Evolutionary conservation across 768 basidiomycete genomes (phyloP).

Genomic region (Lanmaoa pseudosensibilis): DNA sequence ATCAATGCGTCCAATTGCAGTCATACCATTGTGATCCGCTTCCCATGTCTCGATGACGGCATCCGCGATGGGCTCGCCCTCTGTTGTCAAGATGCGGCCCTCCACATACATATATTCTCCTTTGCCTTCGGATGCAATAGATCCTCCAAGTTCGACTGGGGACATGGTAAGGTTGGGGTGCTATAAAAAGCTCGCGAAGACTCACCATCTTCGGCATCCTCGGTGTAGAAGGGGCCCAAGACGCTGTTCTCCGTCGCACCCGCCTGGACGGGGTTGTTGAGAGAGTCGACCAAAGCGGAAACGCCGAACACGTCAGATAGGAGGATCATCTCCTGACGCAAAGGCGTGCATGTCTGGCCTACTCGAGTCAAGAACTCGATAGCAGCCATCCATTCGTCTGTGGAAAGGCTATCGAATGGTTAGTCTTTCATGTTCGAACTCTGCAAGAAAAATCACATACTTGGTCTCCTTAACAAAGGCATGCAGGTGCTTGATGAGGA

Average conservation of each 20-base stretch:
- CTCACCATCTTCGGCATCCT: slow-evolving; percentile 72
- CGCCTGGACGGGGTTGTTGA: slow-evolving; percentile 66
- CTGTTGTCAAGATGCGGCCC: slow-evolving; percentile 58
- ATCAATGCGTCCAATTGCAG: slow-evolving; percentile 26
- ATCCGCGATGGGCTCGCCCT: slow-evolving; percentile 62
- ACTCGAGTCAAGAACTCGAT: slow-evolving; percentile 76
- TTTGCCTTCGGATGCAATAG: slow-evolving; percentile 86
- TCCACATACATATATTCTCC: slow-evolving; percentile 83
- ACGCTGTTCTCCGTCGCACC: slow-evolving; percentile 74
- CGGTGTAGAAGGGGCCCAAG: slow-evolving; percentile 81
- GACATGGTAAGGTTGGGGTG: not conserved
- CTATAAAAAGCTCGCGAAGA: not conserved
- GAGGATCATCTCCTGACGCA: slow-evolving; percentile 80
- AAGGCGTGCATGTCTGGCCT: slow-evolving; percentile 70
- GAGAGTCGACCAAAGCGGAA: slow-evolving; percentile 70
- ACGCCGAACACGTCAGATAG: slow-evolving; percentile 82
- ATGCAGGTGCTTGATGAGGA: slow-evolving; percentile 68
- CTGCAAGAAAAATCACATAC: slow-evolving; percentile 27
- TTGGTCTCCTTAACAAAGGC: slow-evolving; percentile 72
- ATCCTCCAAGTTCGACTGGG: slow-evolving; percentile 64
- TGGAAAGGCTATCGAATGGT: slow-evolving; percentile 52
- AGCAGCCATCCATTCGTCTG: slow-evolving; percentile 82
- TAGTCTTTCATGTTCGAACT: not conserved
- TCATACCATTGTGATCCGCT: slow-evolving; percentile 61
- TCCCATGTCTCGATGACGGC: slow-evolving; percentile 85